Percentiles rank a stretch among this genome's conserved stretches.
These are phyloP conservation scores for Xerocomus brunneocitrinus DNA, from an alignment of 768 basidiomycete genomes.

Conservation along the genomic window DNA sequence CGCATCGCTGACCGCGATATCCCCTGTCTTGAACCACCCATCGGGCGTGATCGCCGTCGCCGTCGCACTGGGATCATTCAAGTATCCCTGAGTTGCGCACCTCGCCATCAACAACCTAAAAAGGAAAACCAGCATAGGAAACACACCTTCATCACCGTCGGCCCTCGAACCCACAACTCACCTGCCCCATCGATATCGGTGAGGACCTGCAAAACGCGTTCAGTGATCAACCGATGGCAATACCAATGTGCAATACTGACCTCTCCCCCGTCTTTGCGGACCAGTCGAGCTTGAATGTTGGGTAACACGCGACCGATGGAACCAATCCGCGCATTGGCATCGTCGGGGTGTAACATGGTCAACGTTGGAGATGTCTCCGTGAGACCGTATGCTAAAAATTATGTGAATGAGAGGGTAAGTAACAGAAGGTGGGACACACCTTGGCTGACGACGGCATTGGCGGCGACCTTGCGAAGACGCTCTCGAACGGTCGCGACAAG, in stretches of 20 bases:
- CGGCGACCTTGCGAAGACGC: slow-evolving; percentile 40
- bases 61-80: slow-evolving; percentile 70
- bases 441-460: slow-evolving; percentile 43
- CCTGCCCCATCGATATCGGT: slow-evolving; percentile 46
- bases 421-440: slow-evolving; percentile 32
- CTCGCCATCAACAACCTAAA: not conserved
- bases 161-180: slow-evolving; percentile 80
- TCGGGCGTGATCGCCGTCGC: slow-evolving; percentile 61
- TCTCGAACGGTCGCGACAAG: slow-evolving; percentile 47
- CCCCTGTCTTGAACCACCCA: slow-evolving; percentile 88
- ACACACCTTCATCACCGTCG: slow-evolving; percentile 71
- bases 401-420: not conserved
- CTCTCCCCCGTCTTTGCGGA: slow-evolving; percentile 58
- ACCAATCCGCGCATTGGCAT: slow-evolving; percentile 49
- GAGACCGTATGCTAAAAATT: slow-evolving; percentile 58
- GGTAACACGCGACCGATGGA: slow-evolving; percentile 68
- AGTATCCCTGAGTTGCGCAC: slow-evolving; percentile 53
- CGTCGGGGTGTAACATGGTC: slow-evolving; percentile 46
- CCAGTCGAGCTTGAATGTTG: slow-evolving; percentile 69
- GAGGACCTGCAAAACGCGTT: slow-evolving; percentile 16
- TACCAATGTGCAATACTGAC: slow-evolving; percentile 1
- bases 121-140: not conserved
- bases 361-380: slow-evolving; percentile 80
- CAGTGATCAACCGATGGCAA: not conserved
- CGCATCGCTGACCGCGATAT: slow-evolving; percentile 61